Percentiles rank a stretch among this genome's conserved stretches.
phyloP scores from a whole-genome alignment of 345 rosid species.

The Clarkia xantiana region DNA sequence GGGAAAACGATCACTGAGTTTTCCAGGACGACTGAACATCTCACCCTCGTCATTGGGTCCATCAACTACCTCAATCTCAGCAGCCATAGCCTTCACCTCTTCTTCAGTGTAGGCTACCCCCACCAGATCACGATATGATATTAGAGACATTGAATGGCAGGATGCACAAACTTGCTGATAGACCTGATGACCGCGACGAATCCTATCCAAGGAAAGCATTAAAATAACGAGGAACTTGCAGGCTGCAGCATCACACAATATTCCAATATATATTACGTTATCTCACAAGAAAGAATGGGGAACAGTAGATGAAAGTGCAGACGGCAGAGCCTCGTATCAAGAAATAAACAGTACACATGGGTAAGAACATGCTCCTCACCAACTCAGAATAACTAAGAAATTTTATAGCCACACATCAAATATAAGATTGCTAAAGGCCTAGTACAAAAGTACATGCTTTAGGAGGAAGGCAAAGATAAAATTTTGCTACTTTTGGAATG shows the following conservation, averaged over 20 bases:
- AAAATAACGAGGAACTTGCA: no score
- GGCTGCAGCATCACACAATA: not conserved
- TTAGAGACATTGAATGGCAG: slow-evolving; percentile 90
- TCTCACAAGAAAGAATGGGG: not conserved
- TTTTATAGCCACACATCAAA: no score
- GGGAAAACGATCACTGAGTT: slow-evolving; percentile 90
- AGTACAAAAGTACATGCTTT: no score
- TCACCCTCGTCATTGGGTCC: slow-evolving; percentile 99
- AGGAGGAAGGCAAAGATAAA: no score
- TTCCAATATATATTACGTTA: not conserved
- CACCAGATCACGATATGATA: slow-evolving; percentile 83
- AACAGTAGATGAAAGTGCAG: not conserved
- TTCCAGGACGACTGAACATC: slow-evolving; percentile 94
- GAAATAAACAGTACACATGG: no score
- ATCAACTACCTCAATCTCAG: slow-evolving; percentile 91
- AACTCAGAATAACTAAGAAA: no score
- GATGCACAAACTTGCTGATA: slow-evolving; percentile 96
- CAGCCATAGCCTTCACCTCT: slow-evolving; percentile 97
- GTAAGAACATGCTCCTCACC: no score
- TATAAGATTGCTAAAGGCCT: no score
- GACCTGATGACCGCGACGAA: slow-evolving; percentile 97
- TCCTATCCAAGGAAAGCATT: slow-evolving; percentile 24
- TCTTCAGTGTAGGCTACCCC: slow-evolving; percentile 98
- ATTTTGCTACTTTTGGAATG: no score
- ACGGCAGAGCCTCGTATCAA: no score